Evolutionary conservation across 2,329 filamentous ascomycete species (phyloP).

Genomic region (Fonsecaea erecta): DNA sequence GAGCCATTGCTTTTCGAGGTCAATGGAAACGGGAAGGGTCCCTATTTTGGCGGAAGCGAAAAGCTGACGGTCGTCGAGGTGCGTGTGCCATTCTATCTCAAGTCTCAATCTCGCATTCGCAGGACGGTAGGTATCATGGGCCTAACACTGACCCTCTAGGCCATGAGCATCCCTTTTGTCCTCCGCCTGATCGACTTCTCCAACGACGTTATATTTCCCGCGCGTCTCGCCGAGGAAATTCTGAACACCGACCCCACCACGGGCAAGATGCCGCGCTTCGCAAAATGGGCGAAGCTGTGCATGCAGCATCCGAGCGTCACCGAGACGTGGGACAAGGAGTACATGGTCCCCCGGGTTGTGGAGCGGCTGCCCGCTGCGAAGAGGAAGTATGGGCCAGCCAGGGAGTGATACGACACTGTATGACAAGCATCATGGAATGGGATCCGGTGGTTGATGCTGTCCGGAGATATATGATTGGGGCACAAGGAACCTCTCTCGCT

Average conservation of each 20-base stretch:
- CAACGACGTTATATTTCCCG: constrained; percentile 55
- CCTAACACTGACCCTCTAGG: constrained; percentile 52
- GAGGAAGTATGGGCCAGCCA: constrained; percentile 44
- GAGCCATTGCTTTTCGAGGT: constrained; percentile 65
- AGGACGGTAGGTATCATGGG: too few relatives aligned
- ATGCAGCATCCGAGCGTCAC: constrained; percentile 68
- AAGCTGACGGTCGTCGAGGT: constrained; percentile 76
- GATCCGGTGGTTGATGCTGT: too few relatives aligned
- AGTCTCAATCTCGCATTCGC: too few relatives aligned
- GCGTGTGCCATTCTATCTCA: too few relatives aligned
- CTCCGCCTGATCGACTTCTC: constrained; percentile 59
- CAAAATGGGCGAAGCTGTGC: constrained; percentile 68
- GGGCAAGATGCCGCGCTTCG: constrained; percentile 61
- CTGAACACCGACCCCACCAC: constrained; percentile 43
- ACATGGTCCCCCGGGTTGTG: constrained; percentile 46
- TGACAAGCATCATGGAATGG: too few relatives aligned
- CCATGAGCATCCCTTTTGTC: constrained; percentile 69
- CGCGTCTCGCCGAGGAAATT: constrained; percentile 49
- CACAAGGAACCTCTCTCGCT: neutral
- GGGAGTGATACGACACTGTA: constrained; percentile 5
- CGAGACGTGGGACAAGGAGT: constrained; percentile 63
- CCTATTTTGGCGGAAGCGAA: constrained; percentile 68
- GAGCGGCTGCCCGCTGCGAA: constrained; percentile 40
- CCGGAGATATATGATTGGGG: neutral
- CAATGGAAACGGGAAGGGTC: constrained; percentile 39